Conservation (phyloP, 495 filamentous ascomycete genomes). For the Penicillium daleae region DNA sequence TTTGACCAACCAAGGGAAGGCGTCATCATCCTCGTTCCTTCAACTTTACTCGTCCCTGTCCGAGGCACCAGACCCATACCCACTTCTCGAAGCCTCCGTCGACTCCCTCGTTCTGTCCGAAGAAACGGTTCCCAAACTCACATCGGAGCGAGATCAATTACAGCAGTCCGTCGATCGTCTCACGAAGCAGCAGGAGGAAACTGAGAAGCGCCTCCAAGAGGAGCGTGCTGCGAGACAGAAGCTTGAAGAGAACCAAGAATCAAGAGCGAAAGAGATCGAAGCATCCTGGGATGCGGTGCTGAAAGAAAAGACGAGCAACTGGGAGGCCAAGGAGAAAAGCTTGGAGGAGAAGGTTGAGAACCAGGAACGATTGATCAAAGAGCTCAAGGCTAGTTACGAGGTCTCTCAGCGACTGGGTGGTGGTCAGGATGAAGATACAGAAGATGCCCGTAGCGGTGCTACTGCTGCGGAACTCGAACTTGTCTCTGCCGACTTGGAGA, state of each 20-base stretch:
- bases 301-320: constrained; percentile 93
- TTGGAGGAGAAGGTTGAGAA: constrained; percentile 92
- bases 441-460: constrained; percentile 59
- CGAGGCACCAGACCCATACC: constrained; percentile 96
- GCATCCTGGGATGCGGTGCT: constrained; percentile 89
- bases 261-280: constrained; percentile 83
- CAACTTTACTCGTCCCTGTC: constrained; percentile 91
- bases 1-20: constrained; percentile 90
- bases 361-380: constrained; percentile 89
- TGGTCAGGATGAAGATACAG: constrained; percentile 66
- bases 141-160: constrained; percentile 81
- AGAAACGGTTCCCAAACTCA: constrained; percentile 87
- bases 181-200: constrained; percentile 90
- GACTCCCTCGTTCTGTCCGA: constrained; percentile 89
- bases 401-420: constrained; percentile 87
- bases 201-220: constrained; percentile 72
- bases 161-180: constrained; percentile 77
- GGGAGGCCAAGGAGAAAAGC: constrained; percentile 90
- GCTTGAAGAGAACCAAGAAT: constrained; percentile 76
- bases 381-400: constrained; percentile 96
- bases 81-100: constrained; percentile 91
- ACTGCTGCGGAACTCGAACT: constrained; percentile 92
- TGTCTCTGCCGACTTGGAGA: constrained; percentile 86
- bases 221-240: constrained; percentile 73
- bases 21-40: constrained; percentile 86